Evolutionary conservation across 2,329 filamentous ascomycete species (phyloP).

Genomic region (Metarhizium guizhouense): DNA sequence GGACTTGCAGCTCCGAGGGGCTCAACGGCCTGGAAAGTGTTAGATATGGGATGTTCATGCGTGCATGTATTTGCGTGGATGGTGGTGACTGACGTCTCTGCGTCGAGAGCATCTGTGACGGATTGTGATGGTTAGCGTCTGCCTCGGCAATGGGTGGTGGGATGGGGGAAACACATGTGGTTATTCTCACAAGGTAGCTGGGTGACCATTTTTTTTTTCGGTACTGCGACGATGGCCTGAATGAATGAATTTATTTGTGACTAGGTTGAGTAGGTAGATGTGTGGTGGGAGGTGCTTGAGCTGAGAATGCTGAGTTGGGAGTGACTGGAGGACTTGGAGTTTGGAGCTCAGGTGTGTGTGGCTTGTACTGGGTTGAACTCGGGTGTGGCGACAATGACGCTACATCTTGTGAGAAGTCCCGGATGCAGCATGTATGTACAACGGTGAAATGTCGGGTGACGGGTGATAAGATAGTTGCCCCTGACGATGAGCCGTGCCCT

Average conservation of each 20-base stretch:
- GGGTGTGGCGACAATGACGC: slow-evolving; percentile 4
- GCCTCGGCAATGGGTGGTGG: neutral
- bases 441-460: slow-evolving; percentile 3
- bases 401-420: neutral
- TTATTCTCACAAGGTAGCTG: slow-evolving; percentile 38
- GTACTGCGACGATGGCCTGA: neutral
- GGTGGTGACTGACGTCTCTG: slow-evolving; percentile 63
- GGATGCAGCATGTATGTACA: too few relatives aligned
- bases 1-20: slow-evolving; percentile 82
- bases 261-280: too few relatives aligned
- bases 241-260: neutral
- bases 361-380: neutral
- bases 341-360: neutral
- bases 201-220: slow-evolving; percentile 32
- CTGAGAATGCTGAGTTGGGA: neutral
- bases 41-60: neutral
- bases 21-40: slow-evolving; percentile 63
- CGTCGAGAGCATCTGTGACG: slow-evolving; percentile 80
- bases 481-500: slow-evolving; percentile 2
- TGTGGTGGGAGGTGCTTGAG: too few relatives aligned
- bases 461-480: slow-evolving; percentile 8
- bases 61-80: neutral
- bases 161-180: neutral
- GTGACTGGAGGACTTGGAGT: neutral
- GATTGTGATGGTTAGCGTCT: neutral